phyloP scores from a whole-genome alignment of 768 basidiomycete species.

The Naganishia randhawae region DNA sequence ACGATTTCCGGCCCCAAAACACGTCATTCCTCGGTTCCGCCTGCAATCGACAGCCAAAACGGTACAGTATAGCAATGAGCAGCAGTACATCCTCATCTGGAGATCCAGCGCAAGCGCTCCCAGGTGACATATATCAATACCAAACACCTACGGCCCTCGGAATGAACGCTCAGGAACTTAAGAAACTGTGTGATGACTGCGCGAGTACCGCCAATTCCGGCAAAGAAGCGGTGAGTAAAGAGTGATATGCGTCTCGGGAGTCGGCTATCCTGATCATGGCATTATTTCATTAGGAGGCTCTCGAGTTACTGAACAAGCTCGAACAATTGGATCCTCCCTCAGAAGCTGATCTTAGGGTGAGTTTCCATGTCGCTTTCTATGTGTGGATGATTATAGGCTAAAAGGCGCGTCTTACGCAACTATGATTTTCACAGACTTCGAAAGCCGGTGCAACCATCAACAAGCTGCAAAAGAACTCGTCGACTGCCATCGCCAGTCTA shows the following conservation, averaged over 20 bases:
- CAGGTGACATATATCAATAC: not conserved
- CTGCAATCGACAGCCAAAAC: not conserved
- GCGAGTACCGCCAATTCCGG: constrained; percentile 1
- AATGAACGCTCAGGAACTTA: constrained; percentile 18
- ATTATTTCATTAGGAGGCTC: not conserved
- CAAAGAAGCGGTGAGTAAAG: constrained; percentile 7
- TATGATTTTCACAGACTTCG: constrained; percentile 36
- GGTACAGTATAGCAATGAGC: not conserved
- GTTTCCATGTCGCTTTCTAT: constrained; percentile 23
- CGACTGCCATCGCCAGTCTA: constrained; percentile 32
- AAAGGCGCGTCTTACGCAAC: not conserved
- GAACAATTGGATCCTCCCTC: constrained; percentile 40
- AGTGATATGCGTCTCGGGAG: not conserved
- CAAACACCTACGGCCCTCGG: not conserved
- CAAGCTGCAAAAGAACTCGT: constrained; percentile 40
- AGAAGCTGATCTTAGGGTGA: constrained; percentile 43
- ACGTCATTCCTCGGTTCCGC: not conserved
- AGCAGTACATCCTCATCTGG: not conserved
- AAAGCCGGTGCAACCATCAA: constrained; percentile 47
- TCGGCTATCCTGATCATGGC: not conserved
- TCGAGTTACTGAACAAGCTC: constrained; percentile 34
- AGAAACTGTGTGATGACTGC: constrained; percentile 21
- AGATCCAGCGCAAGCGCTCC: not conserved
- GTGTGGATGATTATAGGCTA: not conserved
- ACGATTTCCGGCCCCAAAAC: not conserved